Percentiles rank a stretch among this genome's conserved stretches.
Conservation (phyloP, 306 rosid species). For the Echinosophora koreensis region DNA sequence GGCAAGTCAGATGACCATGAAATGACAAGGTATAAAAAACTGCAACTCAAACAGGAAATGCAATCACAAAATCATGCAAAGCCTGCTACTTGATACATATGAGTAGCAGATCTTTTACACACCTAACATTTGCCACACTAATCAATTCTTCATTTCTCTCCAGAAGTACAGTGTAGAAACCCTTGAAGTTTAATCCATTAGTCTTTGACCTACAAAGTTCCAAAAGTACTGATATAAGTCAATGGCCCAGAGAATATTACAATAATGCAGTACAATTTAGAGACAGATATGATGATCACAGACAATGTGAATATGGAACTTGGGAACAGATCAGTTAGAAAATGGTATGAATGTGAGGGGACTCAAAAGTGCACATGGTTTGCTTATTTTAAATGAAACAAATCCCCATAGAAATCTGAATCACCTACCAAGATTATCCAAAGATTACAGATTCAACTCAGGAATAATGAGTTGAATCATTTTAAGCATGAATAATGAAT, state of each 20-base stretch:
- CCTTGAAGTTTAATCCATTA: slow-evolving; percentile 71
- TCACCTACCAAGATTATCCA: too few species aligned
- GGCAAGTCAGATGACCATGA: slow-evolving; percentile 33
- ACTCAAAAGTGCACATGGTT: slow-evolving; percentile 7
- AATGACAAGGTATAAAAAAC: slow-evolving; percentile 1
- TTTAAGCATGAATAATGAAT: slow-evolving; percentile 21
- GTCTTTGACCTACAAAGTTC: slow-evolving; percentile 71
- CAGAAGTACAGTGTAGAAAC: slow-evolving; percentile 78
- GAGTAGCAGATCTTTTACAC: slow-evolving; percentile 45
- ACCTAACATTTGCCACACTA: slow-evolving; percentile 86
- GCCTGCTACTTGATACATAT: slow-evolving; percentile 12
- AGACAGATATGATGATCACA: neutral
- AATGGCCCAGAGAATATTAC: slow-evolving; percentile 3
- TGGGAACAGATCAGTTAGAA: slow-evolving; percentile 15
- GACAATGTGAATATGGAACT: slow-evolving; percentile 8
- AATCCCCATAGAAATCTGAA: too few species aligned
- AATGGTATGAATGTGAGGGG: slow-evolving; percentile 9
- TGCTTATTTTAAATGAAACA: too few species aligned
- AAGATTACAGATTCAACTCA: too few species aligned
- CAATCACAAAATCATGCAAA: slow-evolving; percentile 30
- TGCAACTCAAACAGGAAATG: slow-evolving; percentile 6
- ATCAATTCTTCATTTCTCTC: slow-evolving; percentile 82
- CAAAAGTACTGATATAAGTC: slow-evolving; percentile 43
- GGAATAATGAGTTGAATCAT: too few species aligned
- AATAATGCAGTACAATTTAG: slow-evolving; percentile 9